Conservation (phyloP, 192 early-diverging fungal species). For the Jimgerdemannia flammicorona region DNA sequence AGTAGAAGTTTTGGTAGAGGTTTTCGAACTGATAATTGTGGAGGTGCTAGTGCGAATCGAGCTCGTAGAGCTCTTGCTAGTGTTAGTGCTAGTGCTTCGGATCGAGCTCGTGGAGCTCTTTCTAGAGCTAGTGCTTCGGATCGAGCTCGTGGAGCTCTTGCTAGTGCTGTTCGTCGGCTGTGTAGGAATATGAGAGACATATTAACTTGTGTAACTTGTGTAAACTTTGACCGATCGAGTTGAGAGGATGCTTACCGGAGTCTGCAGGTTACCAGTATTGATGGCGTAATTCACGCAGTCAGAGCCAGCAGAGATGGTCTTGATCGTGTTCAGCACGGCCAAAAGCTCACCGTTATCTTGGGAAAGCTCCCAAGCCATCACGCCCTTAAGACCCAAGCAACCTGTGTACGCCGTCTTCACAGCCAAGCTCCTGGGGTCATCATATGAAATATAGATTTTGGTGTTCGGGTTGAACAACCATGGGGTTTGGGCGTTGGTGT, state of each 20-base stretch:
- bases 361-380: slow-evolving; percentile 55
- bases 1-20: no score
- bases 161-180: no score
- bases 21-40: no score
- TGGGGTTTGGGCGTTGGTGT: slow-evolving; percentile 57
- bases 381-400: slow-evolving; percentile 50
- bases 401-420: slow-evolving; percentile 55
- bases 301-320: no score
- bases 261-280: no score
- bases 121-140: no score
- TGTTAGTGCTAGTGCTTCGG: background rate
- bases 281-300: no score
- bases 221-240: no score
- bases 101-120: slow-evolving; percentile 9
- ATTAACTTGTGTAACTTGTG: no score
- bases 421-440: slow-evolving; percentile 54
- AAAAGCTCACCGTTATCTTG: slow-evolving; percentile 36
- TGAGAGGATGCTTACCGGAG: no score
- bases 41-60: background rate
- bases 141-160: slow-evolving; percentile 35
- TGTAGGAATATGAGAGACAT: no score
- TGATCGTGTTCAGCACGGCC: no score
- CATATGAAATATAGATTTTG: slow-evolving; percentile 64
- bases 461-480: slow-evolving; percentile 66
- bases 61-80: background rate